A percentile compares a stretch with the other conserved stretches of the same genome.
These are phyloP conservation scores for Protea cynaroides DNA, from an alignment of 164 flowering plant species.

Conservation along the genomic window DNA sequence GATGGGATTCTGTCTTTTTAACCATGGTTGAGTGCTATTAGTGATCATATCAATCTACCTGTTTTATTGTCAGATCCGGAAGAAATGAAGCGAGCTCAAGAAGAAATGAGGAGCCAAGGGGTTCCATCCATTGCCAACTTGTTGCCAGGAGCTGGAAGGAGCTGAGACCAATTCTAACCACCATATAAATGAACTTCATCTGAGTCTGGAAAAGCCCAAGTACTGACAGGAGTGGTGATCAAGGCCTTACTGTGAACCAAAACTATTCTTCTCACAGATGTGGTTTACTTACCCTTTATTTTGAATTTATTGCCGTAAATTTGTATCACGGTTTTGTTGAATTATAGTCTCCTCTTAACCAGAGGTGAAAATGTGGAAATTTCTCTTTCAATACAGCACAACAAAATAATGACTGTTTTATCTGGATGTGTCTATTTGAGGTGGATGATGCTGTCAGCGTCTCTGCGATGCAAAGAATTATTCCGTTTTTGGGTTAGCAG, in stretches of 20 bases:
- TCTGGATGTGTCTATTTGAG: too few species aligned
- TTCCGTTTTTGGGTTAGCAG: too few species aligned
- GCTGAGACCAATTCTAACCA: conserved; percentile 5
- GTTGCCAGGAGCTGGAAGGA: conserved; percentile 53
- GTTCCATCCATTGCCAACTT: conserved; percentile 76
- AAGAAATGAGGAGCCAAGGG: conserved; percentile 85
- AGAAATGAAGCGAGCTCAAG: conserved; percentile 87
- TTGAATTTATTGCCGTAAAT: background rate
- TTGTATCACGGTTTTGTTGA: background rate
- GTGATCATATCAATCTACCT: background rate
- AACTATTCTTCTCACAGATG: too few species aligned
- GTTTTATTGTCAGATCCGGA: conserved; percentile 85
- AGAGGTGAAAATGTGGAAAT: background rate
- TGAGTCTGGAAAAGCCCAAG: background rate
- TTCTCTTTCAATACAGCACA: too few species aligned
- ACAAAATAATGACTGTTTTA: too few species aligned
- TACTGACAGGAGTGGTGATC: background rate
- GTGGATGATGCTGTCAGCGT: too few species aligned
- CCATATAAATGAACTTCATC: background rate
- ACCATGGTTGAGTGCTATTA: background rate
- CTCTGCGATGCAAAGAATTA: too few species aligned
- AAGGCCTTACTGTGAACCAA: background rate
- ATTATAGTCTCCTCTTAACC: background rate
- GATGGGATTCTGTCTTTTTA: background rate
- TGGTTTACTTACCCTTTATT: too few species aligned